Evolutionary conservation across 2,329 filamentous ascomycete species (phyloP), one percentile per base, ranked within the genome.

Genomic region (Monilinia vaccinii-corymbosi): DNA sequence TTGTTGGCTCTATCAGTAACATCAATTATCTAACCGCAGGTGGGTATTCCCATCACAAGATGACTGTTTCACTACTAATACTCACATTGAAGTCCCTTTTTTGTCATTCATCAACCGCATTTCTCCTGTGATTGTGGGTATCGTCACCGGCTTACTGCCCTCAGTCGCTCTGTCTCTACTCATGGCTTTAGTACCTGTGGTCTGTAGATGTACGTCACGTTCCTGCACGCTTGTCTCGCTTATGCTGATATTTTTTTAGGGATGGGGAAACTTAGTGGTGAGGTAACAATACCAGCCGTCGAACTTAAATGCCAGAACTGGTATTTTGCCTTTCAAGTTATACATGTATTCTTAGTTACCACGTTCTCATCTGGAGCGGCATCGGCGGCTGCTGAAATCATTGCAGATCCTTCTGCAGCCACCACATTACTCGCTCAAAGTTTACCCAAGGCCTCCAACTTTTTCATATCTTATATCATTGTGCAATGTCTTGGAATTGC

Each of bases 381-480:
- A 2, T 82, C 86, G 6, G 85, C 89, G 0, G 80, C 84, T 1
- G 76, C 80, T 13, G 68, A 84, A 31, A 86, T 95, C 55, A 76
- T 86, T 16, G 48, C 83, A 0, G 66, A 90, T 4, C 90, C 91
- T 0, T 70, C 76, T 5, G 75, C 74, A 0, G 81, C 84, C 2
- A 84, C 89, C 0, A 76, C 73, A 0, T 75, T 94, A 45, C 79
- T 96, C 7, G 87, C 91, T 0, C 69, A 79, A 38, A 88, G 89
- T 63, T 79, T 99, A 5, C 94, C 94, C 16, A 86, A 84, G 62
- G 86, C 92, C 0, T 91, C 91, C 60, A 97, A 96, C 74, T 95
- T 97, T 71, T 99, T 96, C 74, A 86, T 97, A 31, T 90, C 88
- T 0, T 99, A 97, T 75, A 94, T 97, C 66, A 84, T 97, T 45